These are phyloP conservation scores for Naematelia aurantialba DNA, from an alignment of 768 basidiomycete genomes.

Conservation along the genomic window DNA sequence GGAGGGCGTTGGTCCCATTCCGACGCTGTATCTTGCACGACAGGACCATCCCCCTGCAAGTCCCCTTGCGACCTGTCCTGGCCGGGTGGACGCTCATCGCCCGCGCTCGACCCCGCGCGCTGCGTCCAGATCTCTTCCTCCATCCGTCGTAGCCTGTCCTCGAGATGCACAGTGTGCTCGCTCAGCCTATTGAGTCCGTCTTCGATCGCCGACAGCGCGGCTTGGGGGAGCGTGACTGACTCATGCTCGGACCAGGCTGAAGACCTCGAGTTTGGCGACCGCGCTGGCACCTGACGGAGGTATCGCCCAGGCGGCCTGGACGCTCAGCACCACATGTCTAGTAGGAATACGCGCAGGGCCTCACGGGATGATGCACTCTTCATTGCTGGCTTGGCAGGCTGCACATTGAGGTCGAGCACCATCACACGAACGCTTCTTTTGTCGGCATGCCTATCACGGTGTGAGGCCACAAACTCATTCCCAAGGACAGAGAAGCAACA, in stretches of 20 bases:
- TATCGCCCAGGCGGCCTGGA: constrained; percentile 2
- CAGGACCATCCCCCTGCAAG: not conserved
- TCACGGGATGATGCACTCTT: constrained; percentile 13
- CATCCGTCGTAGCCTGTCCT: constrained; percentile 1
- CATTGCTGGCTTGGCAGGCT: not conserved
- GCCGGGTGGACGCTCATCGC: not conserved
- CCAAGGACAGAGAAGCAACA: not conserved
- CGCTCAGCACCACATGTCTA: not conserved
- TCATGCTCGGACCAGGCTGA: too few species aligned
- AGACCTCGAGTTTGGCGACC: too few species aligned
- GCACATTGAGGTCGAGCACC: constrained; percentile 9
- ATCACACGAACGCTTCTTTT: constrained; percentile 14
- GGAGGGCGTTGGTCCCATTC: not conserved
- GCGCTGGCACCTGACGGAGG: not conserved
- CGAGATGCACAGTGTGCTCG: not conserved
- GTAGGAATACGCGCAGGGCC: not conserved
- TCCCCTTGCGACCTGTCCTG: not conserved
- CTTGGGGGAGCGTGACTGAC: not conserved
- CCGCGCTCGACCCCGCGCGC: not conserved
- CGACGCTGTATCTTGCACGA: not conserved
- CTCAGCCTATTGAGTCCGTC: not conserved
- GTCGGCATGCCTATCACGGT: constrained; percentile 10
- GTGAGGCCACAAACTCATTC: not conserved
- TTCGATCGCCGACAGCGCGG: not conserved
- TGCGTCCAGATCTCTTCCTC: not conserved